Base-by-base conservation (phyloP, 2,329 filamentous ascomycete species). In the Dothideomycetes sp. region DNA sequence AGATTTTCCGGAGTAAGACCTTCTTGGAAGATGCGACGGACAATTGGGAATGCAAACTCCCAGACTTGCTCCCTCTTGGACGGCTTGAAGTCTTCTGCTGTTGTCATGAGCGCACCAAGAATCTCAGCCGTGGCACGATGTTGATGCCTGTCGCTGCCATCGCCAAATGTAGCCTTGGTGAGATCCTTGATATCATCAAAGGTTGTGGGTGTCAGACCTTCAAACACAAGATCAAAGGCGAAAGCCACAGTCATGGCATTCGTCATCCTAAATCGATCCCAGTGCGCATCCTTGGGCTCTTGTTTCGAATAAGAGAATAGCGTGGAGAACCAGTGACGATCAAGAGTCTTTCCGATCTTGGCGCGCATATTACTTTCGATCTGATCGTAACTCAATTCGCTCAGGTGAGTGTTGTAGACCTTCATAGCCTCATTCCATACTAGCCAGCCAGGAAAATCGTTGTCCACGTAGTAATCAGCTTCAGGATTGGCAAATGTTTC, bases 131-230 rank as follows among this genome's bases (percentile, higher is more conserved):
- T 94, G 12, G 91, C 91, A 38, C 91, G 84, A 58, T 98, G 91
- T 58, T 98, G 89, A 59, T 98, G 91, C 62, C 95, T 95, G 58
- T 98, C 91, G 52, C 80, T 91, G 8, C 93, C 91, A 58, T 98
- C 89, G 11, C 81, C 89, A 53, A 86, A 96, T 1, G 93, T 78
- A 2, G 77, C 75, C 43, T 74, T 68, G 4, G 84, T 77, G 44
- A 95, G 70, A 50, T 88, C 80, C 55, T 89, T 82, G 58, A 98
- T 79, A 40, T 98, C 91, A 4, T 89, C 79, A 51, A 95, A 84
- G 0, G 78, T 93, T 17, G 82, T 81, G 11, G 70, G 67, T 0
- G 91, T 87, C 38, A 84, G 65, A 1, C 79, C 85, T 52, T 83
- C 79, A 50, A 93, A 77, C 66, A 95, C 82, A 19, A 98, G 69